Evolutionary conservation across 371 early-diverging fungal genomes (phyloP).

Genomic region (Rhizopus delemar): DNA sequence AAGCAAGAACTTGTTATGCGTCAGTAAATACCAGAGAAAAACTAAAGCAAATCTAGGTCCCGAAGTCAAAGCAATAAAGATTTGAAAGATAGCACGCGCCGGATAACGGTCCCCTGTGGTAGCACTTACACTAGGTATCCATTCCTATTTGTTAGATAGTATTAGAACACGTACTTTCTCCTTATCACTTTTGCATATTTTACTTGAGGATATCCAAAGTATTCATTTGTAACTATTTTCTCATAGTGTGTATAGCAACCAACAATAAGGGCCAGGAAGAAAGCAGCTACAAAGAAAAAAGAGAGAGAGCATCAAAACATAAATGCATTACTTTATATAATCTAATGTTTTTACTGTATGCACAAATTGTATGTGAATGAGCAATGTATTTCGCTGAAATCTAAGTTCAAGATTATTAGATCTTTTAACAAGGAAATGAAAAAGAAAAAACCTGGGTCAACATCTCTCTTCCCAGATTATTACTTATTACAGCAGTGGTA

Average conservation of each 20-base stretch:
- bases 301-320: background rate
- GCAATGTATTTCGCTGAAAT: slow-evolving; percentile 60
- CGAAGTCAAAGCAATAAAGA: slow-evolving; percentile 73
- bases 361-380: slow-evolving; percentile 62
- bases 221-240: slow-evolving; percentile 77
- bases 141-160: slow-evolving; percentile 50
- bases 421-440: too few species aligned
- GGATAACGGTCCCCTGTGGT: slow-evolving; percentile 83
- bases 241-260: slow-evolving; percentile 73
- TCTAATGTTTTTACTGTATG: slow-evolving; percentile 47
- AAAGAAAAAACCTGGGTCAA: too few species aligned
- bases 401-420: slow-evolving; percentile 23
- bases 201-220: slow-evolving; percentile 76
- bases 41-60: slow-evolving; percentile 71
- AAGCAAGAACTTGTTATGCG: slow-evolving; percentile 56
- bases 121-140: slow-evolving; percentile 84
- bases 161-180: background rate
- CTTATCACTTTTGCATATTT: background rate
- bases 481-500: too few species aligned
- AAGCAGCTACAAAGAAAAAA: slow-evolving; percentile 63
- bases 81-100: slow-evolving; percentile 74
- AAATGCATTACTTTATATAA: background rate
- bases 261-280: slow-evolving; percentile 65
- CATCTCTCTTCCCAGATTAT: too few species aligned
- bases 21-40: slow-evolving; percentile 61